phyloP scores from a whole-genome alignment of 1,139 yeast genomes.

The Debaryomycetaceae sp. region DNA sequence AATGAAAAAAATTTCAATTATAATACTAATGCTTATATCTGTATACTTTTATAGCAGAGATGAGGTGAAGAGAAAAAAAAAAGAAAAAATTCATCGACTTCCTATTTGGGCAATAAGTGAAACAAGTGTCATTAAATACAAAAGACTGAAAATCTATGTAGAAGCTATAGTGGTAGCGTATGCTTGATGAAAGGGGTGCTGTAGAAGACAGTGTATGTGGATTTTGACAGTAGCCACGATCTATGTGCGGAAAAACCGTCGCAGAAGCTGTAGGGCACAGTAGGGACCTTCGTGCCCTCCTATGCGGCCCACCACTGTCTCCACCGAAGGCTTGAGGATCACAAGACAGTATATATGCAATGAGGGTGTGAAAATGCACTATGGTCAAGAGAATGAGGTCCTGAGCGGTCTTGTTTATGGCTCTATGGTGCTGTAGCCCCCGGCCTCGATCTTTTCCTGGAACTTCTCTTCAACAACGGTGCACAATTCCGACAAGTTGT shows the following conservation, averaged over 20 bases:
- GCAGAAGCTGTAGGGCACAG: too few species aligned
- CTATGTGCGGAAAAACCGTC: too few species aligned
- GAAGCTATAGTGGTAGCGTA: background rate
- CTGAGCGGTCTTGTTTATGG: conserved; percentile 26
- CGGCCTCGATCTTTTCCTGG: conserved; percentile 56
- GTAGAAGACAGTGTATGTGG: background rate
- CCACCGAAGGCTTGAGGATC: too few species aligned
- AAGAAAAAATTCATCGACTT: conserved; percentile 10
- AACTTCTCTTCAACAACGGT: conserved; percentile 78
- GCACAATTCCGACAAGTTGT: conserved; percentile 81
- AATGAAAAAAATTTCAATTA: conserved; percentile 2
- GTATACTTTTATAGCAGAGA: background rate
- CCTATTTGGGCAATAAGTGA: conserved; percentile 13
- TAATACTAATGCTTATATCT: background rate
- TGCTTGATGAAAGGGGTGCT: background rate
- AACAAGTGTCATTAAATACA: background rate
- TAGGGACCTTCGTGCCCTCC: too few species aligned
- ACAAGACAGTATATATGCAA: background rate
- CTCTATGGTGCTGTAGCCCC: conserved; percentile 47
- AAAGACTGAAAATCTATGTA: background rate
- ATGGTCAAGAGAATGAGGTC: background rate
- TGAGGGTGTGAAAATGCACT: background rate
- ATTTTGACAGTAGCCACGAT: too few species aligned
- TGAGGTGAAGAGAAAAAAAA: conserved; percentile 7
- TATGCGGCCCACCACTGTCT: too few species aligned